These are phyloP conservation scores for Chloranthus sessilifolius DNA, from an alignment of 164 flowering plant genomes.

Conservation along the genomic window DNA sequence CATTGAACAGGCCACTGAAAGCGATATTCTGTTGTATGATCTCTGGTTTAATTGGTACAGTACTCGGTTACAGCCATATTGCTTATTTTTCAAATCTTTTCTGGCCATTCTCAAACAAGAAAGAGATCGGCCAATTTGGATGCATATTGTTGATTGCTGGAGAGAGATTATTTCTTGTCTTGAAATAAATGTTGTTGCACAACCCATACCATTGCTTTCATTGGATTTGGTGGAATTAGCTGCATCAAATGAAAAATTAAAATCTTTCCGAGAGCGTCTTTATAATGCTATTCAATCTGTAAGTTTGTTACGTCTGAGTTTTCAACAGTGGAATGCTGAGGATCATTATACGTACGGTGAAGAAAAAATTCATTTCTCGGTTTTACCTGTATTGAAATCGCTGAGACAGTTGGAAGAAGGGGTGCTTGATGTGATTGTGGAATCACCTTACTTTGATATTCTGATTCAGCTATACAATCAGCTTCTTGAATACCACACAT, in stretches of 20 bases:
- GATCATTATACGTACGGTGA: constrained; percentile 10
- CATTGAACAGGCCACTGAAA: constrained; percentile 70
- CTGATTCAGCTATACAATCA: constrained; percentile 34
- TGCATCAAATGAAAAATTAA: constrained; percentile 17
- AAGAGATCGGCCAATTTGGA: constrained; percentile 67
- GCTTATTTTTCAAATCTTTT: constrained; percentile 37
- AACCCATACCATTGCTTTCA: constrained; percentile 52
- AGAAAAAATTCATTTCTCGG: constrained; percentile 17
- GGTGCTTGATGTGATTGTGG: constrained; percentile 44
- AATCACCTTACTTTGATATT: constrained; percentile 40
- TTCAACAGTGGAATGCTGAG: constrained; percentile 69
- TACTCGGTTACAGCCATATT: constrained; percentile 35
- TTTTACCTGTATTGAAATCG: constrained; percentile 27
- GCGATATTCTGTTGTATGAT: constrained; percentile 54
- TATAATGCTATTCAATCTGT: constrained; percentile 45
- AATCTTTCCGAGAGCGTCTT: constrained; percentile 21
- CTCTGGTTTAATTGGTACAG: constrained; percentile 55
- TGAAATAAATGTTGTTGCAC: constrained; percentile 20
- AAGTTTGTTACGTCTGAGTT: constrained; percentile 37
- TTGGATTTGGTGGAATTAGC: constrained; percentile 35
- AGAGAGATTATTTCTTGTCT: constrained; percentile 31
- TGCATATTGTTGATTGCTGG: constrained; percentile 23
- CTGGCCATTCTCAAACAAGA: constrained; percentile 32
- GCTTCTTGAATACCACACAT: constrained; percentile 59
- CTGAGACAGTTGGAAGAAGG: constrained; percentile 51